Base-by-base conservation (phyloP, 257 asterid genomes). In the Parsonsia alboflavescens region DNA sequence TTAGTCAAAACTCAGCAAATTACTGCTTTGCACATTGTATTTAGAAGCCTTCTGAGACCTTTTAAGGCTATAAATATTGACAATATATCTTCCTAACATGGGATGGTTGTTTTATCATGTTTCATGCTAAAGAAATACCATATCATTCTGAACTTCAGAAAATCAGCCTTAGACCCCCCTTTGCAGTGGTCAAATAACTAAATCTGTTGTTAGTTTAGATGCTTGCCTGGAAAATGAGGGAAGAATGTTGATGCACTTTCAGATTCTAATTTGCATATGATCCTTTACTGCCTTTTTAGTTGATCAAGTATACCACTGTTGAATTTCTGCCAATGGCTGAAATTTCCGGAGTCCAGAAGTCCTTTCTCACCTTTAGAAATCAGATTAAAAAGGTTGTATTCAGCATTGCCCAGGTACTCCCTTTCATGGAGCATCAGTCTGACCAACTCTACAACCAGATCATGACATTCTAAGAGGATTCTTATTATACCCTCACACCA, bases 341-440 rank as follows among this genome's bases (percentile, higher is more conserved):
- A 41, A 33, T 39, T 19, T 65, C 26, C 50, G 2, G 48, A 65
- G 46, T 24, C 16, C 21, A 17, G 4, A 5, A 17, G 70, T 45
- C n/a, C 76, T n/a, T 24, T 10, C 61, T 36, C 62, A 70, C 13
- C 61, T 22, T 70, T 49, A 28, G 54, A 44, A 22, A 28, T 11
- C 11, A 7, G 3, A 54, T n/a, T 2, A 6, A 41, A n/a, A 12
- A 16, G 39, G 64, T 21, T 21, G 21, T 6, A 19, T 17, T 45
- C 3, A 58, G 48, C 58, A 9, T 10, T 22, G 28, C 45, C 48
- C n/a, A 17, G 0, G 2, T 36, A 56, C 36, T 26, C 13, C 62
- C 70, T 59, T n/a, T 48, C 62, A 73, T 28, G 61, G 49, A 73
- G 48, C 70, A 54, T 22, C 24, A 11, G 16, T n/a, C 19, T 44